Evolutionary conservation across 495 filamentous ascomycete genomes (phyloP).

Genomic region (Penicillium cinerascens): DNA sequence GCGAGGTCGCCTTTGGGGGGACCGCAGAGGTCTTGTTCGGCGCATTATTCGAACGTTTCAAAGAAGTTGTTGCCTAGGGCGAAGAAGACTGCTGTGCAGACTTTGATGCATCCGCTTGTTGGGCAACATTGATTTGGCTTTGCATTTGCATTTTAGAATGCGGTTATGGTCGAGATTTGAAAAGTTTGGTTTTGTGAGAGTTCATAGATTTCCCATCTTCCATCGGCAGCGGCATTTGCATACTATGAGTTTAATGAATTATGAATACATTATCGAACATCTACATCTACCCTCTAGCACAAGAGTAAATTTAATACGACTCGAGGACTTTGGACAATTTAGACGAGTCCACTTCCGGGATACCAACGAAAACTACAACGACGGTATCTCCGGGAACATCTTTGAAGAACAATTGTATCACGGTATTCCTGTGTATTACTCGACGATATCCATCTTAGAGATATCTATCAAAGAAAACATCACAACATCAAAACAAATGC

Average conservation of each 20-base stretch:
- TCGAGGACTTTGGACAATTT: too few relatives aligned
- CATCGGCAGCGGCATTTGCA: too few relatives aligned
- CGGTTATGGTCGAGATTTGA: too few relatives aligned
- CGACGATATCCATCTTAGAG: conserved; percentile 11
- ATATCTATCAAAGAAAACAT: background rate
- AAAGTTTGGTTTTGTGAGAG: too few relatives aligned
- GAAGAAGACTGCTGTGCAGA: background rate
- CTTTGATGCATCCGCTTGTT: background rate
- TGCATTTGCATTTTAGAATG: background rate
- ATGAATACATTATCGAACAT: too few relatives aligned
- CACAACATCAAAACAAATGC: conserved; percentile 5
- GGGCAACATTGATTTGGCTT: background rate
- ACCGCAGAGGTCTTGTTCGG: background rate
- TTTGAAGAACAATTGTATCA: background rate
- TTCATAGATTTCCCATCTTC: too few relatives aligned
- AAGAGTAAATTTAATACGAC: too few relatives aligned
- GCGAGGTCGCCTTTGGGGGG: conserved; percentile 3
- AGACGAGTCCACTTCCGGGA: too few relatives aligned
- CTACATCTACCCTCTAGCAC: too few relatives aligned
- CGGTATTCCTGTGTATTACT: background rate
- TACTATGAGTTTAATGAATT: too few relatives aligned
- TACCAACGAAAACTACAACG: too few relatives aligned
- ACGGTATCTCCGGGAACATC: too few relatives aligned
- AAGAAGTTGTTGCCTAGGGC: background rate
- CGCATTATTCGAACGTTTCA: conserved; percentile 3